phyloP scores from a whole-genome alignment of 2,329 filamentous ascomycete species.

The Elsinoe ampelina region DNA sequence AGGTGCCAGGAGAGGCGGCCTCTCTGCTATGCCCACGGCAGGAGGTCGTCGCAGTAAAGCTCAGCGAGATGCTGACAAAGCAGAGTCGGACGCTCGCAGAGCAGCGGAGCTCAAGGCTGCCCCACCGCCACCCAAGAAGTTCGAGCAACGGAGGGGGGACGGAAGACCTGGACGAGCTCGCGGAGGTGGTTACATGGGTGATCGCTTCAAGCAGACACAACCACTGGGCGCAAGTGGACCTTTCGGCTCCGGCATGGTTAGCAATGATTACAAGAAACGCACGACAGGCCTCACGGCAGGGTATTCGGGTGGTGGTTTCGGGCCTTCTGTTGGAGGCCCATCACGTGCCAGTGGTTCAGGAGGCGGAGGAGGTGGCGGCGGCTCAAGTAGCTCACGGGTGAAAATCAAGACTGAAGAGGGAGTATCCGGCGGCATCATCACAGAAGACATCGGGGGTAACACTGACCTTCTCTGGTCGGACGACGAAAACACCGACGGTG shows the following conservation, averaged over 20 bases:
- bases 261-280: conserved; percentile 14
- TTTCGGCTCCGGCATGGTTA: conserved; percentile 30
- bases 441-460: conserved; percentile 31
- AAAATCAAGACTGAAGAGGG: conserved; percentile 28
- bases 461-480: conserved; percentile 39
- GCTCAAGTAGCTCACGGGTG: conserved; percentile 19
- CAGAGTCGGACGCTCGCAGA: conserved; percentile 22
- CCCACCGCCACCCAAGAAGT: not conserved
- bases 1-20: conserved; percentile 16
- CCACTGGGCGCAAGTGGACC: conserved; percentile 32
- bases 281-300: not conserved
- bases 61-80: conserved; percentile 32
- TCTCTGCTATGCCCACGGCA: conserved; percentile 31
- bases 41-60: conserved; percentile 37
- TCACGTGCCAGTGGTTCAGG: conserved; percentile 16
- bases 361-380: conserved; percentile 17
- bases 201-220: conserved; percentile 20
- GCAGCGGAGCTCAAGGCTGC: conserved; percentile 20
- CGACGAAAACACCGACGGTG: conserved; percentile 39
- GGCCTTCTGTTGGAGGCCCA: not conserved
- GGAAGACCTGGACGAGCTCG: conserved; percentile 23
- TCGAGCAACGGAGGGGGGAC: conserved; percentile 22
- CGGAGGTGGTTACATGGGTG: conserved; percentile 35
- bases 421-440: conserved; percentile 17
- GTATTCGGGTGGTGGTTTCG: conserved; percentile 9